Percentiles rank a stretch among this genome's conserved stretches.
phyloP scores from a whole-genome alignment of 2,329 filamentous ascomycete genomes.

The Sarocladiaceae sp. region DNA sequence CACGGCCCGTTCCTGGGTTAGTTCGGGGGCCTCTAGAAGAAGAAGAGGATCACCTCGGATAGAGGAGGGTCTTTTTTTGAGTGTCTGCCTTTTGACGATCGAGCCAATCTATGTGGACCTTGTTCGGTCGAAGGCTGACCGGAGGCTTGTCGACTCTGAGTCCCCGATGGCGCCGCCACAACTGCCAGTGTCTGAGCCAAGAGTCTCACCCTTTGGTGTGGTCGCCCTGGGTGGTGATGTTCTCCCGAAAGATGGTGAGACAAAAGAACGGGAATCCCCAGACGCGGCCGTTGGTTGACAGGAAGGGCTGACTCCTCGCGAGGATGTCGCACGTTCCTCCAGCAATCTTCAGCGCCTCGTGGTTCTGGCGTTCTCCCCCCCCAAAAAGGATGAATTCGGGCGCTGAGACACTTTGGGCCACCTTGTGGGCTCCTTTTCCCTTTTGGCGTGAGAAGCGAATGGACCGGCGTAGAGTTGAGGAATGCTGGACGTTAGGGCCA shows the following conservation, averaged over 20 bases:
- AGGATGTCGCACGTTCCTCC: not conserved
- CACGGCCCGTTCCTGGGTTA: not conserved
- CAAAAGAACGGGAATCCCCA: conserved; percentile 1
- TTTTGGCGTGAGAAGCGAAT: not conserved
- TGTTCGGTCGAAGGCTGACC: not conserved
- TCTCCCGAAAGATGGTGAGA: not conserved
- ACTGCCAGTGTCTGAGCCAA: not conserved
- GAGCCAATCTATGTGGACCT: conserved; percentile 5
- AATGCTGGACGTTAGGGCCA: conserved; percentile 6
- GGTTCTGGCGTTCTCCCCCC: not conserved
- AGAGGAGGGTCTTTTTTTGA: no score
- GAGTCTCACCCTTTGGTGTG: not conserved
- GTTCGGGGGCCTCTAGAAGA: not conserved
- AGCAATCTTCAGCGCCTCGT: not conserved
- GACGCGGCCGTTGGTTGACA: not conserved
- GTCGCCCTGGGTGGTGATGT: not conserved
- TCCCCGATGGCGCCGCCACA: not conserved
- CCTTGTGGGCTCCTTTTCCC: not conserved
- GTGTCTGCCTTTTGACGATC: not conserved
- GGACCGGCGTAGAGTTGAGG: conserved; percentile 5
- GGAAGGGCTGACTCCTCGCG: not conserved
- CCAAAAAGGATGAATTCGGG: no score
- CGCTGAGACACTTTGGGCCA: conserved; percentile 3
- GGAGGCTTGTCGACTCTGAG: not conserved
- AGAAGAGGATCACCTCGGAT: no score